Conservation (phyloP, 345 rosid genomes). For the Melaleuca alternifolia region DNA sequence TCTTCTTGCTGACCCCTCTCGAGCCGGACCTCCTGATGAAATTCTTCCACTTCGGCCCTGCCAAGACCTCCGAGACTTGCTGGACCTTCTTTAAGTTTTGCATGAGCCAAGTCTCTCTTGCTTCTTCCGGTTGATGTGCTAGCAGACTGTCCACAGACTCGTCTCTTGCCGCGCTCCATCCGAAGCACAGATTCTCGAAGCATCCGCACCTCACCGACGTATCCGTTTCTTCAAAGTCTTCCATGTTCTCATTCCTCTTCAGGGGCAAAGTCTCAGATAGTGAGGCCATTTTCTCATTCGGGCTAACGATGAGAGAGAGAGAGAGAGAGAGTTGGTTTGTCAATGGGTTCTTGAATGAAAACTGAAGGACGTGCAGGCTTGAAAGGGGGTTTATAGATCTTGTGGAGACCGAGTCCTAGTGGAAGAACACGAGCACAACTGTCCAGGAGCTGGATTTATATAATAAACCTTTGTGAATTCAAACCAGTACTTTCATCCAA, state of each 20-base stretch:
- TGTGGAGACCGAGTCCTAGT: not conserved
- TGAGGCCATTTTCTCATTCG: not conserved
- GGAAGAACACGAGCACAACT: not conserved
- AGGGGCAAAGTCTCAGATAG: not conserved
- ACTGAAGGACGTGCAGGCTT: not conserved
- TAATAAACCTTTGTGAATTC: not conserved
- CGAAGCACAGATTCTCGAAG: slow-evolving; percentile 6
- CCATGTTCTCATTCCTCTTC: not conserved
- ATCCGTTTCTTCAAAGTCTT: slow-evolving; percentile 19
- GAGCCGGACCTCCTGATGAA: slow-evolving; percentile 31
- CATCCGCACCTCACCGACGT: slow-evolving; percentile 24
- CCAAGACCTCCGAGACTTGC: slow-evolving; percentile 37
- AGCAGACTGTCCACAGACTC: not conserved
- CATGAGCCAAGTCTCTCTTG: slow-evolving; percentile 18
- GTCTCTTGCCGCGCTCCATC: slow-evolving; percentile 6
- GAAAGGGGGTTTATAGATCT: not conserved
- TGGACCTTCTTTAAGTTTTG: slow-evolving; percentile 21
- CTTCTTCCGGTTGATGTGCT: slow-evolving; percentile 1
- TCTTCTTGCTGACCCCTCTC: slow-evolving; percentile 17
- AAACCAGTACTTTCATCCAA: not conserved
- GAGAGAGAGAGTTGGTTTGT: not conserved
- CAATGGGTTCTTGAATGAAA: not conserved
- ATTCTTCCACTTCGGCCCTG: slow-evolving; percentile 63
- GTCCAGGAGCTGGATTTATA: not conserved
- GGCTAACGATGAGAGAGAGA: not conserved